A percentile compares a stretch with the other conserved stretches of the same genome.
Conservation (phyloP, 2,329 filamentous ascomycete genomes). For the Botrytis fabae region DNA sequence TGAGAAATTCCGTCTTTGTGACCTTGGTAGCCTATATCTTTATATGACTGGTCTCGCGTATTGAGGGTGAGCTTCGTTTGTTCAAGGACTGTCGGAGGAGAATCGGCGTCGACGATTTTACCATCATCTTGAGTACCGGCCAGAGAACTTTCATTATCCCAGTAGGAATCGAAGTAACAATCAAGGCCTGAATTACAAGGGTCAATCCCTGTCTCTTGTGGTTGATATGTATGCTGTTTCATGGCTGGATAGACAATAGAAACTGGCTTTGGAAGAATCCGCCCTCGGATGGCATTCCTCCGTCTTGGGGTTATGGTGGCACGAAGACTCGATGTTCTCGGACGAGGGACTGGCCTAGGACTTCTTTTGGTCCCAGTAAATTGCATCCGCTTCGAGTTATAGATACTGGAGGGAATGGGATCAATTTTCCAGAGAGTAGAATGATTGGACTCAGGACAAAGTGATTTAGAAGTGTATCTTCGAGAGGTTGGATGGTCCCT, state of each 20-base stretch:
- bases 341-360: slow-evolving; percentile 2
- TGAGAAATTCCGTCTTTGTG: neutral
- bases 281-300: slow-evolving; percentile 15
- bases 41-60: neutral
- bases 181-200: neutral
- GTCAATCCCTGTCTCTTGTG: neutral
- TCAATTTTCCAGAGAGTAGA: slow-evolving; percentile 10
- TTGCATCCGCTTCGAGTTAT: neutral
- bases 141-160: neutral
- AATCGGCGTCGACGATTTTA: neutral
- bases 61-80: neutral
- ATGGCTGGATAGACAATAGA: neutral
- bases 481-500: neutral
- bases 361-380: neutral
- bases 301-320: neutral
- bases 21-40: neutral
- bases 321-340: slow-evolving; percentile 14
- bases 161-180: neutral
- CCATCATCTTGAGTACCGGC: neutral
- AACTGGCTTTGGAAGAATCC: slow-evolving; percentile 6
- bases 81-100: neutral
- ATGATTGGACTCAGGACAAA: neutral
- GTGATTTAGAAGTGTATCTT: slow-evolving; percentile 2
- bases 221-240: slow-evolving; percentile 2
- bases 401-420: slow-evolving; percentile 8